Evolutionary conservation across 352 stramenopile species (phyloP), one percentile per base, ranked within the genome.

Genomic region (Globisporangium cederbergense): DNA sequence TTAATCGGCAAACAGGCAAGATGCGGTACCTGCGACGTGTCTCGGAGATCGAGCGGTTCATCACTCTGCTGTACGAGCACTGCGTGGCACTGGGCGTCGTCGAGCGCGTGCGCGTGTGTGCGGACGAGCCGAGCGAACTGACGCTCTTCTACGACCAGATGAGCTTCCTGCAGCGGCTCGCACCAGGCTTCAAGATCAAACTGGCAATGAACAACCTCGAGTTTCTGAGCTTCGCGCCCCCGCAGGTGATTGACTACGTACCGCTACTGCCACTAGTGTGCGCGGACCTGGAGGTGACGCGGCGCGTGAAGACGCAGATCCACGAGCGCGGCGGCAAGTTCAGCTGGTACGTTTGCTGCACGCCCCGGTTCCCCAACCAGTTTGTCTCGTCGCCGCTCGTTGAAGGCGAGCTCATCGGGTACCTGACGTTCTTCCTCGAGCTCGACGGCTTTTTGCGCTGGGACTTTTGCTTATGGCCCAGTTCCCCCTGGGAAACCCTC

Each of bases 311-410:
- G 7, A 58, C 74, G n/a, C 77, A 89, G 25, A 74, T 88, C 60
- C 80, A 79, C 20, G 78, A 69, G 13, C 79, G 82, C 40, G 70
- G 78, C 42, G 84, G 84, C 16, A 79, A 78, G 51, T 77, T 91
- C 20, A 81, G 80, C 67, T 93, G 84, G 84, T 93, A 93, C 46
- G 84, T 93, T n/a, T 93, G 84, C 64, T 93, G 84, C 55, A 76
- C 68, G 0, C 84, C 84, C 52, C 57, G 61, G 6, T 93, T 84
- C 38, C 84, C 82, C 10, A 93, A 93, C 65, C 80, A 91, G 65
- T 93, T 93, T 45, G 82, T 93, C 52, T 90, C 79, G 0, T 93
- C 84, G 18, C 83, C 84, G 55, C 70, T 91, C 10, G 67, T 86
- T 2, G 84, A 93, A 67, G 78, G 82, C 16, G 81, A 91, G 61